Conservation (phyloP, 345 rosid genomes). For the Eutrema japonicum region DNA sequence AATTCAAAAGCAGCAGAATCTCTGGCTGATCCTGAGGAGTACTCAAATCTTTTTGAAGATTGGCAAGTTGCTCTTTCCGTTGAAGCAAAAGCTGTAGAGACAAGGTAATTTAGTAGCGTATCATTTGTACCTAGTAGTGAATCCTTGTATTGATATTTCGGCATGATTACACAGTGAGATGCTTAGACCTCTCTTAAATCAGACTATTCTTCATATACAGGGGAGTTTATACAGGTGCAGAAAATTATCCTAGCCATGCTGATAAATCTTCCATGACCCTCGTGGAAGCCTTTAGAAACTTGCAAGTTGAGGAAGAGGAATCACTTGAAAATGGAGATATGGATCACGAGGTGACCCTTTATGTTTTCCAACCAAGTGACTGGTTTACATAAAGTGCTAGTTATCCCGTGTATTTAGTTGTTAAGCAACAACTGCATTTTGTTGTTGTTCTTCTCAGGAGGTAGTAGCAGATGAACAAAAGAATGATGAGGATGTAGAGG, state of each 20-base stretch:
- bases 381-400: background rate
- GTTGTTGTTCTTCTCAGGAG: constrained; percentile 14
- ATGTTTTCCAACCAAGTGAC: background rate
- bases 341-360: constrained; percentile 62
- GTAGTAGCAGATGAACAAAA: constrained; percentile 58
- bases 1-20: constrained; percentile 99
- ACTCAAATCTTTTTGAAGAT: constrained; percentile 95
- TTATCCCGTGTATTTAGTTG: background rate
- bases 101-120: constrained; percentile 57
- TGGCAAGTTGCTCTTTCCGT: constrained; percentile 95
- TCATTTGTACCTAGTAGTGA: background rate
- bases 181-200: constrained; percentile 1
- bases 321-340: constrained; percentile 84
- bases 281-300: constrained; percentile 84
- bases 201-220: constrained; percentile 49
- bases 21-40: constrained; percentile 98
- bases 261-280: constrained; percentile 72
- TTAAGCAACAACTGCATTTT: background rate
- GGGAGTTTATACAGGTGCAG: constrained; percentile 69
- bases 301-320: constrained; percentile 83
- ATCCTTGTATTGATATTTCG: background rate
- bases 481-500: constrained; percentile 50
- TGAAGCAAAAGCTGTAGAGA: constrained; percentile 74
- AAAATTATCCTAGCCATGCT: constrained; percentile 63
- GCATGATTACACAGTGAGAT: background rate